These are phyloP conservation scores for Piper betle DNA, from an alignment of 164 flowering plant species.

Conservation along the genomic window DNA sequence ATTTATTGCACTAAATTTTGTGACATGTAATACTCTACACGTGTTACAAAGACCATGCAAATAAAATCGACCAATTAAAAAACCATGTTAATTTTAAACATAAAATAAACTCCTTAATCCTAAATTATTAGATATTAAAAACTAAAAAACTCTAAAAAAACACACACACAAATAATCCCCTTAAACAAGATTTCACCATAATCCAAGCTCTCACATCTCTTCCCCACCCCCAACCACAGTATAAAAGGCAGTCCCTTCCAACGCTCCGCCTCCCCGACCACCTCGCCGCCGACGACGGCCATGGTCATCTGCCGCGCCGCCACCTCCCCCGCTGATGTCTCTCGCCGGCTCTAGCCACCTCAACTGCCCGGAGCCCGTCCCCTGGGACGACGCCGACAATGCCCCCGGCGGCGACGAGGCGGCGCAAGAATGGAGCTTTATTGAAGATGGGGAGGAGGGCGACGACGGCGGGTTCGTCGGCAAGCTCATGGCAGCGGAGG, in stretches of 20 bases:
- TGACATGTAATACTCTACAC: too few species aligned
- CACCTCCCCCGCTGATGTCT: constrained; percentile 8
- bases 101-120: too few species aligned
- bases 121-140: too few species aligned
- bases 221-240: too few species aligned
- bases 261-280: too few species aligned
- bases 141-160: too few species aligned
- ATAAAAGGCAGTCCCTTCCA: background rate
- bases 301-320: background rate
- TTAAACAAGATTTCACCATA: too few species aligned
- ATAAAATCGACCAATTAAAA: too few species aligned
- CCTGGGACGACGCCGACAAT: constrained; percentile 10
- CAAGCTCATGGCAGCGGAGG: constrained; percentile 25
- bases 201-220: too few species aligned
- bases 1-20: too few species aligned
- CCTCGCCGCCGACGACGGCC: background rate
- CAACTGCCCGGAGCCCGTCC: background rate
- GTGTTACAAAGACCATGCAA: too few species aligned
- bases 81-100: too few species aligned
- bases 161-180: background rate
- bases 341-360: constrained; percentile 13
- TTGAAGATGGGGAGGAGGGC: constrained; percentile 5
- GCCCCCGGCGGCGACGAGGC: constrained; percentile 13
- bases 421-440: background rate
- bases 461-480: constrained; percentile 7